These are phyloP conservation scores for Plasmodium gaboni DNA, from an alignment of 169 alveolate genomes.

Conservation along the genomic window DNA sequence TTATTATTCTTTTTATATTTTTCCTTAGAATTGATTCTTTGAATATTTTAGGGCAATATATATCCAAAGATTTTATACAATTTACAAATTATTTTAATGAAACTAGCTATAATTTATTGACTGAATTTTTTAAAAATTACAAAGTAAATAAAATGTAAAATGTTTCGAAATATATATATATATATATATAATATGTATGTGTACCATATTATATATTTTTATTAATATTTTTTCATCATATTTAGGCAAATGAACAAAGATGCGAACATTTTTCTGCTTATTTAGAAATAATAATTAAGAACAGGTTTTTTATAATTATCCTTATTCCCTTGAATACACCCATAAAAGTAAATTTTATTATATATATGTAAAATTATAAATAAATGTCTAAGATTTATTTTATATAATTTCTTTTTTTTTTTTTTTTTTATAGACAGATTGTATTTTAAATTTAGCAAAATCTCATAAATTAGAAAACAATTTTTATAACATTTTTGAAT, in stretches of 20 bases:
- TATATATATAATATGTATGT: not conserved
- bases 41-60: conserved; percentile 6
- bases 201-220: not conserved
- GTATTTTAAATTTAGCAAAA: conserved; percentile 32
- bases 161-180: not conserved
- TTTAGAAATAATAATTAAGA: conserved; percentile 28
- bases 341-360: conserved; percentile 21
- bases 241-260: not conserved
- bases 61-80: conserved; percentile 23
- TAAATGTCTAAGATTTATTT: not conserved
- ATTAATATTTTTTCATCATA: not conserved
- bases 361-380: conserved; percentile 7
- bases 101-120: conserved; percentile 25
- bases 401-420: not conserved
- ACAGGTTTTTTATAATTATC: conserved; percentile 25
- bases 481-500: conserved; percentile 47
- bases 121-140: conserved; percentile 20
- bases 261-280: conserved; percentile 9
- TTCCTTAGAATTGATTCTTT: conserved; percentile 46
- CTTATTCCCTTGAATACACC: conserved; percentile 74
- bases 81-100: conserved; percentile 42
- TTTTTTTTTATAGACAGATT: conserved; percentile 32
- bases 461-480: conserved; percentile 21
- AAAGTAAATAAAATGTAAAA: conserved; percentile 15
- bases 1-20: conserved; percentile 1